Evolutionary conservation across 768 basidiomycete genomes (phyloP).

Genomic region (Mrakia gelida): DNA sequence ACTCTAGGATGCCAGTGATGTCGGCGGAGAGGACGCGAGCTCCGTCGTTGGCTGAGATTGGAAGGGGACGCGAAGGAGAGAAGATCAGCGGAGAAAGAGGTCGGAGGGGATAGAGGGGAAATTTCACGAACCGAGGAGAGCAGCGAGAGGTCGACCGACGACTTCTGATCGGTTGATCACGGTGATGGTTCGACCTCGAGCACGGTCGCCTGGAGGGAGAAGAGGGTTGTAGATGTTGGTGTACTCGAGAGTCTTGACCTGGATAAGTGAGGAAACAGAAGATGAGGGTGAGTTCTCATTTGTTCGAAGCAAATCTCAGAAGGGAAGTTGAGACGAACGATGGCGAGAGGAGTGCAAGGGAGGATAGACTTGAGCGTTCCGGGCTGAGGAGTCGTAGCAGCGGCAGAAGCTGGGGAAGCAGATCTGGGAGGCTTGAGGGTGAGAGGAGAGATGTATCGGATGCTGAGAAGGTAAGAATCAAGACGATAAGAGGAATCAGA

Average conservation of each 20-base stretch:
- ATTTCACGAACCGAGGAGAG: slow-evolving; percentile 54
- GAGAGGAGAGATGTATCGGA: slow-evolving; percentile 81
- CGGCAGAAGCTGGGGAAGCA: slow-evolving; percentile 35
- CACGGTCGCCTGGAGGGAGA: slow-evolving; percentile 88
- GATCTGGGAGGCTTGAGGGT: slow-evolving; percentile 53
- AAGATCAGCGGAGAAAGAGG: neutral
- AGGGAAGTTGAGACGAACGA: slow-evolving; percentile 48
- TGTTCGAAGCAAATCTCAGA: no score
- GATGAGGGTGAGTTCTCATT: no score
- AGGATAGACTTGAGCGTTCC: slow-evolving; percentile 94
- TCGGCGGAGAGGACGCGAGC: slow-evolving; percentile 93
- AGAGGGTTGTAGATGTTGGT: slow-evolving; percentile 89
- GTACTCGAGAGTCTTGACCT: slow-evolving; percentile 80
- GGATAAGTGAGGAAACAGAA: neutral
- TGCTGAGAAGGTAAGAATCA: slow-evolving; percentile 51
- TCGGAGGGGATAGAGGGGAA: neutral
- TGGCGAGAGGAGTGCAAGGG: slow-evolving; percentile 93
- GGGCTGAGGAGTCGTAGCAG: slow-evolving; percentile 40
- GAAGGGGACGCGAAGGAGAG: neutral
- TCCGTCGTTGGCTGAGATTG: slow-evolving; percentile 71
- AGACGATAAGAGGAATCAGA: neutral
- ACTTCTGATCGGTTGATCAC: slow-evolving; percentile 97
- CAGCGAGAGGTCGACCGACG: slow-evolving; percentile 93
- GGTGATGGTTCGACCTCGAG: slow-evolving; percentile 73
- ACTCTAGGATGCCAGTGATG: slow-evolving; percentile 94